Conservation (phyloP, 768 basidiomycete genomes). For the Kwoniella heveanensis region DNA sequence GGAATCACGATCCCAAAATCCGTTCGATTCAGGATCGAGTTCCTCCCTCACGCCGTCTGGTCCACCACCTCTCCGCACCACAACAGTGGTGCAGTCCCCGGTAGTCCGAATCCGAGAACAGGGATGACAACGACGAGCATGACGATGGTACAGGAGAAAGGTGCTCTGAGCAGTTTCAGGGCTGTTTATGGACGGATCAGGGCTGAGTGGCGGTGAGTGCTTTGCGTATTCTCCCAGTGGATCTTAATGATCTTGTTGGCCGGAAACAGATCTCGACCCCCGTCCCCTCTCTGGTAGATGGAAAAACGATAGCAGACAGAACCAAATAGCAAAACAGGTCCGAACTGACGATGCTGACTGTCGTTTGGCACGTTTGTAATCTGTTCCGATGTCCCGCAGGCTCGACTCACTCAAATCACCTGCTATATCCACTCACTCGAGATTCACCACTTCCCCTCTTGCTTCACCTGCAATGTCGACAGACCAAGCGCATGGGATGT, state of each 20-base stretch:
- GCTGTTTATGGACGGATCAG: constrained; percentile 68
- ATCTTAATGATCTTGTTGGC: too few relatives aligned
- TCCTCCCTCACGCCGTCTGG: constrained; percentile 58
- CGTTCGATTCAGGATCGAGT: constrained; percentile 79
- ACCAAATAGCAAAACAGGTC: too few relatives aligned
- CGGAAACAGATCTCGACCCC: too few relatives aligned
- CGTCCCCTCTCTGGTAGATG: too few relatives aligned
- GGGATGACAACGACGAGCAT: constrained; percentile 60
- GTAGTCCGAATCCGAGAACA: constrained; percentile 4
- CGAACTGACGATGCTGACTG: too few relatives aligned
- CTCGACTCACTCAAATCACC: constrained; percentile 41
- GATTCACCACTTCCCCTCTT: constrained; percentile 29
- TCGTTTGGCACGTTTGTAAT: too few relatives aligned
- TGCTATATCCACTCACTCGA: constrained; percentile 26
- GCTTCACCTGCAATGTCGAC: constrained; percentile 27
- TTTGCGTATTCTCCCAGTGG: too few relatives aligned
- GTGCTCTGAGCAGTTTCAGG: constrained; percentile 77
- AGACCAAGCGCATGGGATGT: constrained; percentile 24
- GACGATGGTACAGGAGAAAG: constrained; percentile 78
- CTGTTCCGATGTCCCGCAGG: neutral
- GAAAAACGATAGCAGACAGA: neutral
- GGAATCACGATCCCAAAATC: constrained; percentile 67
- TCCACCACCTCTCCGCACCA: constrained; percentile 4
- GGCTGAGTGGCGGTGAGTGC: constrained; percentile 68
- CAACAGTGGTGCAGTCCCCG: constrained; percentile 10